Evolutionary conservation across 306 rosid genomes (phyloP).

Genomic region (Ceratonia siliqua): DNA sequence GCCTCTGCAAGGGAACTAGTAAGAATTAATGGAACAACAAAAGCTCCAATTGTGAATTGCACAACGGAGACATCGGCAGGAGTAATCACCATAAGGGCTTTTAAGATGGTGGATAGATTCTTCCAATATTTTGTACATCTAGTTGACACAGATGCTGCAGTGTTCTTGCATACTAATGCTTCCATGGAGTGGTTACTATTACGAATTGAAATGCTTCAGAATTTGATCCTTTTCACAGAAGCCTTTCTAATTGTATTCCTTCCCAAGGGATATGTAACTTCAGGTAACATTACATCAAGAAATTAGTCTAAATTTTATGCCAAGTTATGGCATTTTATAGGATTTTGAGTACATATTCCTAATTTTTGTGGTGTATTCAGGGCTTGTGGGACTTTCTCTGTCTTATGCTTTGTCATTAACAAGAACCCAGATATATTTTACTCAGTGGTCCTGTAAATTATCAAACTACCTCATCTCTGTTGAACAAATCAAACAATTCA

Average conservation of each 20-base stretch:
- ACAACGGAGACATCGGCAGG: slow-evolving; percentile 59
- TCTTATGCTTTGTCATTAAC: slow-evolving; percentile 65
- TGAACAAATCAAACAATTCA: slow-evolving; percentile 79
- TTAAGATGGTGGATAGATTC: slow-evolving; percentile 42
- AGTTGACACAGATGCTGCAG: slow-evolving; percentile 49
- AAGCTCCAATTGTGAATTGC: slow-evolving; percentile 57
- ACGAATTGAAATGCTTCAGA: slow-evolving; percentile 49
- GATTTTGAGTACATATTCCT: no score
- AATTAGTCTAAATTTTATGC: neutral
- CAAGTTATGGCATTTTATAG: neutral
- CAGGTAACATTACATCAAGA: slow-evolving; percentile 34
- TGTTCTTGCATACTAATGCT: slow-evolving; percentile 47
- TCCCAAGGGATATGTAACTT: slow-evolving; percentile 43
- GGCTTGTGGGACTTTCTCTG: slow-evolving; percentile 72
- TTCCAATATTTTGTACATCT: slow-evolving; percentile 46
- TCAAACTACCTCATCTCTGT: slow-evolving; percentile 57
- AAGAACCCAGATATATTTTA: slow-evolving; percentile 31
- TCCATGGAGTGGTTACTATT: slow-evolving; percentile 51
- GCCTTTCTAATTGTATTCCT: slow-evolving; percentile 47
- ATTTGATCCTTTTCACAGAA: slow-evolving; percentile 47
- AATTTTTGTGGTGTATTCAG: slow-evolving; percentile 48
- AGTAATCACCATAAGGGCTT: slow-evolving; percentile 53
- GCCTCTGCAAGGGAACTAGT: slow-evolving; percentile 55
- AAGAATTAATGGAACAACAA: slow-evolving; percentile 61
- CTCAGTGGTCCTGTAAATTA: slow-evolving; percentile 50